Conservation (phyloP, 768 basidiomycete species). For the Cystofilobasidium bisporidii region DNA sequence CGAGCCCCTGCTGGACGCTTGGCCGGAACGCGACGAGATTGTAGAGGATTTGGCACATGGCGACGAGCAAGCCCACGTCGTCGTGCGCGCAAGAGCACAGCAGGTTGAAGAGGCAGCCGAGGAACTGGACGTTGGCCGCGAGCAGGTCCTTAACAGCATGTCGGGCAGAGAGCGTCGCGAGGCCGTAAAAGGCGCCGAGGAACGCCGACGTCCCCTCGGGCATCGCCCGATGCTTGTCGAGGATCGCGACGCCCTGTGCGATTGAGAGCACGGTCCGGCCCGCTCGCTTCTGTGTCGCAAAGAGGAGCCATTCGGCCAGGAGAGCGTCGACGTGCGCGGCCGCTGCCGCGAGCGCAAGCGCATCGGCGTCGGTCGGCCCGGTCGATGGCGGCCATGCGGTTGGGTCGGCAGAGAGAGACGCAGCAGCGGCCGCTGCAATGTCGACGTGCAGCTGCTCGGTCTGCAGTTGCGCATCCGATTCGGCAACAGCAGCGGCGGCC, state of each 20-base stretch:
- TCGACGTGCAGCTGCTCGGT: background rate
- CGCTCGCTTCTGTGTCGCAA: constrained; percentile 2
- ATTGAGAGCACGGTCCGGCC: constrained; percentile 2
- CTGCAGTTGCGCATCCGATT: background rate
- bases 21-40: constrained; percentile 1
- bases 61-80: background rate
- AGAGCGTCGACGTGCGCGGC: background rate
- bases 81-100: background rate
- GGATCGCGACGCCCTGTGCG: constrained; percentile 8
- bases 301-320: background rate
- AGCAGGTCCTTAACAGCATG: background rate
- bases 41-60: background rate
- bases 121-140: constrained; percentile 11
- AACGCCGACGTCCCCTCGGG: background rate
- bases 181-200: background rate
- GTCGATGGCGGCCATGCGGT: background rate
- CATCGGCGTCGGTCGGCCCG: background rate
- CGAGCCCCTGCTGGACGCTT: constrained; percentile 4
- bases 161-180: background rate
- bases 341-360: background rate
- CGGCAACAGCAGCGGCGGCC: background rate
- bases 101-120: constrained; percentile 1
- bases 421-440: background rate
- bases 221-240: constrained; percentile 1
- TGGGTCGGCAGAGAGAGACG: background rate